phyloP scores from a whole-genome alignment of 2,329 filamentous ascomycete genomes.

The Claviceps fusiformis region DNA sequence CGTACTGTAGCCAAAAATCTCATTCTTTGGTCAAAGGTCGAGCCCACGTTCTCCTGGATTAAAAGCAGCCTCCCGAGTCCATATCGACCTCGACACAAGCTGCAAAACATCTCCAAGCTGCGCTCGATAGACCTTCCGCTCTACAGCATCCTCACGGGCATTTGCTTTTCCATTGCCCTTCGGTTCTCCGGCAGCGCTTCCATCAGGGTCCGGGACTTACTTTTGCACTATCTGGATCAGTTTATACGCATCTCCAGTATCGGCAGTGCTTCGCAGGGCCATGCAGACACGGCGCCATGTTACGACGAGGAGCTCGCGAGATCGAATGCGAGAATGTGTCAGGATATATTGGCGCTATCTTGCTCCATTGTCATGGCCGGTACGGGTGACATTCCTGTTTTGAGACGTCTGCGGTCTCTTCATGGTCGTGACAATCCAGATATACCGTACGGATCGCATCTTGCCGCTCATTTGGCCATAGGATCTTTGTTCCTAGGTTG shows the following conservation, averaged over 20 bases:
- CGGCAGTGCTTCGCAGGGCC: conserved; percentile 17
- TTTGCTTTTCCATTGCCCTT: conserved; percentile 69
- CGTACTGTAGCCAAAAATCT: conserved; percentile 80
- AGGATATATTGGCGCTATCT: conserved; percentile 73
- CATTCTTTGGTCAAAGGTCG: conserved; percentile 82
- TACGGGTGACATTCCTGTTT: conserved; percentile 74
- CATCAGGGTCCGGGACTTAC: conserved; percentile 58
- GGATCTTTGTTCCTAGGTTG: conserved; percentile 85
- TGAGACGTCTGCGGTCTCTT: conserved; percentile 72
- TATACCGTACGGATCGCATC: conserved; percentile 83
- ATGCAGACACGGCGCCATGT: conserved; percentile 22
- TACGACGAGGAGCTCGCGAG: conserved; percentile 80
- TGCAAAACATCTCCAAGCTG: conserved; percentile 47
- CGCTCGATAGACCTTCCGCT: conserved; percentile 79
- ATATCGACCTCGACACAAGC: conserved; percentile 48
- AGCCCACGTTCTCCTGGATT: conserved; percentile 63
- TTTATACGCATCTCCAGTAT: conserved; percentile 67
- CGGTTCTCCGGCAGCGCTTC: conserved; percentile 64
- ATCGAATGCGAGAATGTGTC: conserved; percentile 77
- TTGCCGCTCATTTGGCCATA: conserved; percentile 84
- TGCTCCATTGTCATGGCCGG: conserved; percentile 88
- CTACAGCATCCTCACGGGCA: conserved; percentile 79
- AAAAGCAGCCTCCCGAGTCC: conserved; percentile 54
- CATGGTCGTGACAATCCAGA: conserved; percentile 77
- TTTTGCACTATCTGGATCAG: conserved; percentile 74